A percentile compares a stretch with the other conserved stretches of the same genome.
Conservation (phyloP, 768 basidiomycete species). For the Dioszegia hungarica region DNA sequence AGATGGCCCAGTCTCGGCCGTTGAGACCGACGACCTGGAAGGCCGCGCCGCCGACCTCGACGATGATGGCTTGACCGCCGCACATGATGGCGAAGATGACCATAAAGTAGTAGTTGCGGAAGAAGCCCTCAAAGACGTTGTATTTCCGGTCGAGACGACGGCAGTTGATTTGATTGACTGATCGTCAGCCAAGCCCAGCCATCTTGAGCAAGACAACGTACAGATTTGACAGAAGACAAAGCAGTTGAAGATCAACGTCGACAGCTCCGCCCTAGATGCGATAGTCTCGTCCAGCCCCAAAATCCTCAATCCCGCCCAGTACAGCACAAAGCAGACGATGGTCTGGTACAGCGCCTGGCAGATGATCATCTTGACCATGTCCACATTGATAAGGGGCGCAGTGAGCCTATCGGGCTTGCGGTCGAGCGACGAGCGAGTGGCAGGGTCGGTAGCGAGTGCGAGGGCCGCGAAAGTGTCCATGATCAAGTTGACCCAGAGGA, state of each 20-base stretch:
- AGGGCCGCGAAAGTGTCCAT: conserved; percentile 77
- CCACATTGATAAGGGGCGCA: conserved; percentile 78
- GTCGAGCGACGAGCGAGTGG: conserved; percentile 65
- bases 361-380: conserved; percentile 97
- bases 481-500: conserved; percentile 92
- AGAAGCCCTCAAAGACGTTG: conserved; percentile 83
- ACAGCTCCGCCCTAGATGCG: conserved; percentile 53
- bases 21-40: conserved; percentile 78
- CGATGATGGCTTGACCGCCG: conserved; percentile 76
- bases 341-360: conserved; percentile 86
- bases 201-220: conserved; percentile 7
- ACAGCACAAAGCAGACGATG: conserved; percentile 74
- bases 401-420: conserved; percentile 86
- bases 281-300: conserved; percentile 51
- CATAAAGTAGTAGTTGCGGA: conserved; percentile 77
- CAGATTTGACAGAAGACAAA: conserved; percentile 96
- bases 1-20: conserved; percentile 89
- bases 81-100: conserved; percentile 80
- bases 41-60: conserved; percentile 83
- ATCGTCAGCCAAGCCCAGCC: neutral
- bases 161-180: conserved; percentile 82
- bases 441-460: conserved; percentile 94
- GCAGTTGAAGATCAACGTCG: conserved; percentile 92
- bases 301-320: conserved; percentile 73
- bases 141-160: conserved; percentile 75